Conservation (phyloP, 1,139 yeast genomes). For the Pichia kudriavzevii region DNA sequence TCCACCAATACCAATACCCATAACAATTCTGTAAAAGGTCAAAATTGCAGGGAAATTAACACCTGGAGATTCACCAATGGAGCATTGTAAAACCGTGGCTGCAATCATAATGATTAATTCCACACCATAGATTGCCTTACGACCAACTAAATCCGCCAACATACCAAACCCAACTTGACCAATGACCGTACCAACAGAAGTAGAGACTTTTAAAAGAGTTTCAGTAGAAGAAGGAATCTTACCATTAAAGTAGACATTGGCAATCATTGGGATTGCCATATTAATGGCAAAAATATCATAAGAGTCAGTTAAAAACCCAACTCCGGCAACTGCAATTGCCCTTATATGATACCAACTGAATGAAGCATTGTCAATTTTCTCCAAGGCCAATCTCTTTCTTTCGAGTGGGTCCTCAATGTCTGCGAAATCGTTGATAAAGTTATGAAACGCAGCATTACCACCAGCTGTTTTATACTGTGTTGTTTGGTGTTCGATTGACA, state of each 20-base stretch:
- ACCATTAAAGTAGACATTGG: constrained; percentile 70
- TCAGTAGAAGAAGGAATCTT: constrained; percentile 58
- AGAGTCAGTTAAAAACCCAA: constrained; percentile 88
- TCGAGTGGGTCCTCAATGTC: constrained; percentile 82
- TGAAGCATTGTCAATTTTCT: constrained; percentile 75
- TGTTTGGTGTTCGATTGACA: no score
- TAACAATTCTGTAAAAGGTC: constrained; percentile 67
- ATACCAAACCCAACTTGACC: constrained; percentile 88
- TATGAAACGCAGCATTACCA: constrained; percentile 89
- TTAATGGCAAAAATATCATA: constrained; percentile 88
- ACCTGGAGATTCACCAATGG: constrained; percentile 61
- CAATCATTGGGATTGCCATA: constrained; percentile 68
- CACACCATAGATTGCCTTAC: constrained; percentile 80
- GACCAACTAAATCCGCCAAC: constrained; percentile 77
- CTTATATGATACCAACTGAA: constrained; percentile 87
- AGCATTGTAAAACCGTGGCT: constrained; percentile 74
- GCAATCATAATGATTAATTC: constrained; percentile 78
- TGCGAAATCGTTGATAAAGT: constrained; percentile 73
- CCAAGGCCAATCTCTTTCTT: constrained; percentile 83
- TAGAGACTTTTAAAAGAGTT: constrained; percentile 76
- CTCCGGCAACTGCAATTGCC: constrained; percentile 87
- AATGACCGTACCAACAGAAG: constrained; percentile 89
- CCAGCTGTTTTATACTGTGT: constrained; percentile 41
- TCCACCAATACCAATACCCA: constrained; percentile 99
- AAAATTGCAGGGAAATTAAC: constrained; percentile 65